phyloP scores from a whole-genome alignment of 2,329 filamentous ascomycete species.

The Harringtonia aguacate region DNA sequence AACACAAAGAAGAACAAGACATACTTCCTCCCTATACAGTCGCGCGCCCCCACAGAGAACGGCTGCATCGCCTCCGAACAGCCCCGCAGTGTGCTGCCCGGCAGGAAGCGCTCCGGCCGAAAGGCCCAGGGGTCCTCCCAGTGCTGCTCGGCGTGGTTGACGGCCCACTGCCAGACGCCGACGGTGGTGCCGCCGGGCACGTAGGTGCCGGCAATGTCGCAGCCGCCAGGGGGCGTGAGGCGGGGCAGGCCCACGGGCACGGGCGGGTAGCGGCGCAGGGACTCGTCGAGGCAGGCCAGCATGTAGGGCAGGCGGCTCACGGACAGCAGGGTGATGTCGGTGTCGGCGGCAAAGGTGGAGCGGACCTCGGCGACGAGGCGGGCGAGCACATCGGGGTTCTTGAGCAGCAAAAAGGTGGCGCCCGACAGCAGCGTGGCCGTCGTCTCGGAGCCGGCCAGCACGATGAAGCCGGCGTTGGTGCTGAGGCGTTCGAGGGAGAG shows the following conservation, averaged over 20 bases:
- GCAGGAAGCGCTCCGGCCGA: slow-evolving; percentile 7
- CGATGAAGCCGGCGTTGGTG: slow-evolving; percentile 2
- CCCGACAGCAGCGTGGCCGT: slow-evolving; percentile 29
- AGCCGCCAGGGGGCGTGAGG: slow-evolving; percentile 17
- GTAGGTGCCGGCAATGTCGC: slow-evolving; percentile 17
- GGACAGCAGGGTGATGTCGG: slow-evolving; percentile 15
- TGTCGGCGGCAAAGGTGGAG: slow-evolving; percentile 13
- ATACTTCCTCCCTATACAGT: slow-evolving; percentile 7
- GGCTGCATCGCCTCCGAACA: slow-evolving; percentile 7
- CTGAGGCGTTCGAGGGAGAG: slow-evolving; percentile 9
- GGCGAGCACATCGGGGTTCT: slow-evolving; percentile 13
- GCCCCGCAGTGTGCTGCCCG: slow-evolving; percentile 2
- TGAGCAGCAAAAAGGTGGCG: slow-evolving; percentile 17
- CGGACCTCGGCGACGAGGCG: slow-evolving; percentile 18
- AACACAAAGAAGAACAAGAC: slow-evolving; percentile 4
- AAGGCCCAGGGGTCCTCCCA: slow-evolving; percentile 6
- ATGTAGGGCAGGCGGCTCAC: slow-evolving; percentile 9
- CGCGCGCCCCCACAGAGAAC: slow-evolving; percentile 7
- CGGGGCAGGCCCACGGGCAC: slow-evolving; percentile 11
- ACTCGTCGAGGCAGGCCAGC: slow-evolving; percentile 9
- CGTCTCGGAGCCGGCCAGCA: slow-evolving; percentile 33
- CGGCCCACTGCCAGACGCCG: slow-evolving; percentile 7
- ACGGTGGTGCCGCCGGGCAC: slow-evolving; percentile 18
- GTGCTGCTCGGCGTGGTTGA: slow-evolving; percentile 4
- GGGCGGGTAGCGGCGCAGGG: slow-evolving; percentile 7